Base-by-base conservation (phyloP, 441 rosid genomes). In the Hypseocharis bilobata region DNA sequence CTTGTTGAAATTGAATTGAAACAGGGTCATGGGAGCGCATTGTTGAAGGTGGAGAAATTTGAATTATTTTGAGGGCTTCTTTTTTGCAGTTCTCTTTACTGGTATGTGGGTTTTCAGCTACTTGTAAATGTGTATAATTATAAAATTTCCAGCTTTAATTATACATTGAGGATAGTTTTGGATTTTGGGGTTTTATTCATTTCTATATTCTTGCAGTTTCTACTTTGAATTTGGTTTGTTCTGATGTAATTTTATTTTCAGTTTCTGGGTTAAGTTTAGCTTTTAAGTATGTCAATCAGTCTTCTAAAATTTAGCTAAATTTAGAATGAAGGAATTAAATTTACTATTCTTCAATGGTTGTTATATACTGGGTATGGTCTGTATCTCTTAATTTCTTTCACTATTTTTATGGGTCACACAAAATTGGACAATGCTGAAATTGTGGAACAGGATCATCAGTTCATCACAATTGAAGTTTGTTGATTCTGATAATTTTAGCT, bases 141-240 rank as follows among this genome's bases (percentile, higher is more conserved):
- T n/a, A 22, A 25, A 54, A 7, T 7, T 26, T 54, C 11, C 19
- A 3, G 60, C 34, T 55, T 25, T 55, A 4, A 44, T 55, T 11
- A 26, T 55, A n/a, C n/a, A n/a, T n/a, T n/a, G n/a, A n/a, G n/a
- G n/a, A n/a, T n/a, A n/a, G n/a, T 4, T 26, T 13, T 26, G 19
- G 32, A 22, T n/a, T 55, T 55, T 27, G 26, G 60, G 60, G 60
- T 57, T 20, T 70, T 17, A 29, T 56, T 57, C 45, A 20, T 56
- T 70, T 47, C 51, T 44, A 13, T 28, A 16, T 25, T 63, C n/a
- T 3, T 44, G 19, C 3, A 23, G 19, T 8, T 6, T 57, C 45
- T 63, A 58, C 34, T 63, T 22, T 20, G 56, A 22, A 22, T 51
- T 20, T 22, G 2, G 22, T 49, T 49, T 49, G 56, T 49, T 0